Conservation (phyloP, 495 filamentous ascomycete genomes). For the Ascodesmis nigricans region DNA sequence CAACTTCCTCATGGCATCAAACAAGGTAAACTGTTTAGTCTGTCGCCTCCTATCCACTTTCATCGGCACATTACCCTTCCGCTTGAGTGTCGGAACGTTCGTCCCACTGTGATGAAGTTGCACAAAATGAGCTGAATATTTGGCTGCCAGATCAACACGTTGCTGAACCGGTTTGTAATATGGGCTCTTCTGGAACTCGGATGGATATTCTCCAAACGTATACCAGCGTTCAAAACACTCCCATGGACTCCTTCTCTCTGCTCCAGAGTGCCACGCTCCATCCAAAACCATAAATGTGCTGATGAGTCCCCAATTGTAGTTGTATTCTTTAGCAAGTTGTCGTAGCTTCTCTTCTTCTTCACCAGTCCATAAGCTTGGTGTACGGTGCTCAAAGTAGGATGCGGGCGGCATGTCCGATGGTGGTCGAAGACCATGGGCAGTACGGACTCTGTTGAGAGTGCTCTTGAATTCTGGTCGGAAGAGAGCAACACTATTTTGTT, state of each 20-base stretch:
- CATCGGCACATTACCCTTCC: constrained; percentile 19
- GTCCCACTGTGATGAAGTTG: constrained; percentile 8
- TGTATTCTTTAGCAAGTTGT: constrained; percentile 65
- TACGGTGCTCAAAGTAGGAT: constrained; percentile 66
- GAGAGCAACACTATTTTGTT: constrained; percentile 57
- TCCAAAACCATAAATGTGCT: constrained; percentile 51
- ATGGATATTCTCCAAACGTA: constrained; percentile 63
- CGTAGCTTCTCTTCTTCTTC: constrained; percentile 78
- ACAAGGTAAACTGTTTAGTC: constrained; percentile 60
- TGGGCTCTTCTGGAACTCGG: constrained; percentile 76
- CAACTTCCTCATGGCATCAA: constrained; percentile 86
- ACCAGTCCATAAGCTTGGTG: constrained; percentile 73
- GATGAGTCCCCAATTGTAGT: constrained; percentile 93
- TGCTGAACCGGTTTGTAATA: constrained; percentile 41
- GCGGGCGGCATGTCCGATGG: constrained; percentile 82
- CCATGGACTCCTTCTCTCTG: constrained; percentile 87
- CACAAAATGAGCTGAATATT: constrained; percentile 9
- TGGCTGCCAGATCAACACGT: constrained; percentile 18
- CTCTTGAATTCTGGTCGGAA: constrained; percentile 78
- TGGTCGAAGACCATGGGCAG: constrained; percentile 82
- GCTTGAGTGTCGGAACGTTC: constrained; percentile 11
- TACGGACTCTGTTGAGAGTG: constrained; percentile 73
- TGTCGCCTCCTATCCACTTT: constrained; percentile 71
- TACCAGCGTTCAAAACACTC: constrained; percentile 98
- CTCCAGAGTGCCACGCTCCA: constrained; percentile 54